Base-by-base conservation (phyloP, 345 rosid species). In the Eucalyptus brandiana region DNA sequence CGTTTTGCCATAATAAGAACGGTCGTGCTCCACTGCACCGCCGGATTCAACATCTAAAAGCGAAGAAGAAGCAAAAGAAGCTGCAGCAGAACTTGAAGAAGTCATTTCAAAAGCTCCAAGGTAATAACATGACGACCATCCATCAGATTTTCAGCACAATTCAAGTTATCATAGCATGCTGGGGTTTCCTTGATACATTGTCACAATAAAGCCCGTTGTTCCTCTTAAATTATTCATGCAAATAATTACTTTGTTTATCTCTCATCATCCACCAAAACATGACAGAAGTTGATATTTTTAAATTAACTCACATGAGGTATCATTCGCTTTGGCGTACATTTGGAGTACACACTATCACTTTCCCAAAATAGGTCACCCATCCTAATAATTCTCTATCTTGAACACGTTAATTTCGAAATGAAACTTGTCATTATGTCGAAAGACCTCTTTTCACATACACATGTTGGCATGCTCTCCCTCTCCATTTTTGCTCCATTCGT, bases 311-410 rank as follows among this genome's bases (percentile, higher is more conserved):
- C 0, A 21, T 1, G 2, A 54, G 0, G 1, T 54, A 54, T 54
- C 0, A 1, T 9, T 9, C 12, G 0, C 2, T 54, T 54, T 54
- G 0, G 1, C 5, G 8, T 12, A 8, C 60, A 2, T 54, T 54
- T 21, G 21, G 26, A 0, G 5, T 54, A 54, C 6, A 4, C 0
- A 1, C 6, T 8, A 1, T 21, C 26, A 21, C 60, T 8, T 54
- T 54, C 60, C 18, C 26, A 1, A 23, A 54, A 54, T 0, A 54
- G 28, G 0, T 54, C 12, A 54, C 60, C 11, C 5, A 23, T 54
- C 60, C 1, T 21, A 19, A 1, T 54, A 54, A 0, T 54, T 21
- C 60, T 54, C 1, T 54, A 9, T 0, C 0, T 0, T 23, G 0
- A 54, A 8, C 12, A 21, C 11, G 0, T 23, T 54, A 54, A 54